A percentile compares a stretch with the other conserved stretches of the same genome.
phyloP scores from a whole-genome alignment of 164 flowering plant species.

The Euptelea pleiosperma region DNA sequence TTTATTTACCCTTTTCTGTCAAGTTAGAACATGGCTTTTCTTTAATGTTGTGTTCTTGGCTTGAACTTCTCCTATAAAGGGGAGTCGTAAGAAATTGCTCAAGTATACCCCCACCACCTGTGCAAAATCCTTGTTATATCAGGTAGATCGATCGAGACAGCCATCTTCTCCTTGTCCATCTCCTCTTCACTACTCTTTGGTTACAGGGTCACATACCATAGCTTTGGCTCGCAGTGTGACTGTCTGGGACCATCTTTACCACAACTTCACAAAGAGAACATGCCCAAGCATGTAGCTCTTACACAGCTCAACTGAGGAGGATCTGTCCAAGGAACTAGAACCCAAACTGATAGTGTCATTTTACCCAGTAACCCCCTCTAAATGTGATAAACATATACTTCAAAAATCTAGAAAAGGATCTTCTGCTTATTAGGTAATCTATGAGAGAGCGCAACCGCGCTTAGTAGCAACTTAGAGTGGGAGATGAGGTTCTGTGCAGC shows the following conservation, averaged over 20 bases:
- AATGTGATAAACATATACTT: slow-evolving; percentile 5
- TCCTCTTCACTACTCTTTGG: background rate
- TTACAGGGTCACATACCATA: background rate
- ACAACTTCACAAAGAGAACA: background rate
- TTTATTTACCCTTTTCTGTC: no score
- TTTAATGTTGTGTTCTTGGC: no score
- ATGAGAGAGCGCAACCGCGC: background rate
- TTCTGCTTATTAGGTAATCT: slow-evolving; percentile 4
- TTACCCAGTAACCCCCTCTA: slow-evolving; percentile 1
- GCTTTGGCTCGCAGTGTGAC: background rate
- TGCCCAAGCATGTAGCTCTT: background rate
- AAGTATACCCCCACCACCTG: no score
- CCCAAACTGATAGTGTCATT: no score
- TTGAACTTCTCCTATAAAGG: no score
- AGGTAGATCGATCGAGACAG: no score
- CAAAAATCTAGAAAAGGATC: background rate
- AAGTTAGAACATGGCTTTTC: no score
- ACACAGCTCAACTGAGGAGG: background rate
- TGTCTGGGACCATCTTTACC: background rate
- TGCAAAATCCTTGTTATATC: no score
- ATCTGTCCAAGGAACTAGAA: background rate
- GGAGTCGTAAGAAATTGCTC: no score
- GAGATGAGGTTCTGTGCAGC: slow-evolving; percentile 2
- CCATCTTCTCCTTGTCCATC: no score
- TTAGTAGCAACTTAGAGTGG: background rate